A percentile compares a stretch with the other conserved stretches of the same genome.
Conservation (phyloP, 495 filamentous ascomycete genomes). For the Aspergillus incahuasiensis region DNA sequence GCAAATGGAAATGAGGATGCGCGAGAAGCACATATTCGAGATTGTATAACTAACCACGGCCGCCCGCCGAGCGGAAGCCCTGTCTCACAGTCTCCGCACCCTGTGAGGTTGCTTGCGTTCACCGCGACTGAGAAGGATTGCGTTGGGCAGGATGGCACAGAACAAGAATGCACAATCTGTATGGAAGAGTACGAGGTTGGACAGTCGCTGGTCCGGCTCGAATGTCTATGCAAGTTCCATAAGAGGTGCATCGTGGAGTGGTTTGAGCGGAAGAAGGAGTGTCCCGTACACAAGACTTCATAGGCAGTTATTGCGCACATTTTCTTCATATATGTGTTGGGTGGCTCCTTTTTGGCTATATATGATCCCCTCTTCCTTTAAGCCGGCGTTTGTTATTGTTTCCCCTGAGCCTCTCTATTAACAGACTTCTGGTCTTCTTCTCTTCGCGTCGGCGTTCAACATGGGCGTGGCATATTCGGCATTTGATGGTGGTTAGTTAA, state of each 20-base stretch:
- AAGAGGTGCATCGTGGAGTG: slow-evolving; percentile 57
- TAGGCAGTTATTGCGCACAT: slow-evolving; percentile 12
- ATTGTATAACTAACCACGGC: slow-evolving; percentile 59
- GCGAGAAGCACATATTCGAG: slow-evolving; percentile 71
- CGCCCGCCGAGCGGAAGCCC: slow-evolving; percentile 21
- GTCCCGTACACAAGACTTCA: slow-evolving; percentile 48
- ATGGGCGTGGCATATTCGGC: slow-evolving; percentile 3
- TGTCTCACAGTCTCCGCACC: slow-evolving; percentile 16
- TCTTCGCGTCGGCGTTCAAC: slow-evolving; percentile 4
- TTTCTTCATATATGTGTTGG: neutral
- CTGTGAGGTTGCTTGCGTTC: slow-evolving; percentile 61
- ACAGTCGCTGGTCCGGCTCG: slow-evolving; percentile 73
- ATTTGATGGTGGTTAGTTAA: neutral
- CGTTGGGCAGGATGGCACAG: slow-evolving; percentile 56
- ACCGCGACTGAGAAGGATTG: slow-evolving; percentile 90
- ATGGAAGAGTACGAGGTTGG: slow-evolving; percentile 93
- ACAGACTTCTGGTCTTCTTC: neutral
- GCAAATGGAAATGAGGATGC: slow-evolving; percentile 55
- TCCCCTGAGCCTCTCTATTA: neutral
- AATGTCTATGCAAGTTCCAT: slow-evolving; percentile 94
- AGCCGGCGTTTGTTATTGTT: slow-evolving; percentile 11
- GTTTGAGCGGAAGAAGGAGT: slow-evolving; percentile 52
- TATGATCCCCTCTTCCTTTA: slow-evolving; percentile 7
- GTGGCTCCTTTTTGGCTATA: neutral
- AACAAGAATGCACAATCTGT: slow-evolving; percentile 85